Conservation (phyloP, 2,329 filamentous ascomycete genomes). For the Diaporthe nobilis region DNA sequence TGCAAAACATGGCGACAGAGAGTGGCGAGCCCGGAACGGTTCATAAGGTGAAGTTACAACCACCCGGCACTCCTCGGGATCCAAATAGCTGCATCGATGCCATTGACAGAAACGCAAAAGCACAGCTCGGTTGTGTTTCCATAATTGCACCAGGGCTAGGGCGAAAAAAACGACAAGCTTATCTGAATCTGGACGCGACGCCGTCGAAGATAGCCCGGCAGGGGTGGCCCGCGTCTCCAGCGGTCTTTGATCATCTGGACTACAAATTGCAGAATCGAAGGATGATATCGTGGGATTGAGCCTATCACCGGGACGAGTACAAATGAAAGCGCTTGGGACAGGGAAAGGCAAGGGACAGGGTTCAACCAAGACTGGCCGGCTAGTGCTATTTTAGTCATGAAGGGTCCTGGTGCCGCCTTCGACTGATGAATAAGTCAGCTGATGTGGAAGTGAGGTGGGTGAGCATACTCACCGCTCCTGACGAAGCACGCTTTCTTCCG, state of each 20-base stretch:
- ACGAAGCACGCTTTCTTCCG: slow-evolving; percentile 16
- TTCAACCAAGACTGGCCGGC: neutral
- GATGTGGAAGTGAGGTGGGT: neutral
- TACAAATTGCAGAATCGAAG: slow-evolving; percentile 3
- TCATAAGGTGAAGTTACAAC: neutral
- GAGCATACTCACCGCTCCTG: slow-evolving; percentile 12
- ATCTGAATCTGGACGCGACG: neutral
- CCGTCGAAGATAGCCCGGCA: neutral
- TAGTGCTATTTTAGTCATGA: slow-evolving; percentile 26
- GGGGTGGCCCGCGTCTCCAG: neutral
- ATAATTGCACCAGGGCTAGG: neutral
- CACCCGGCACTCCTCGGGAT: neutral
- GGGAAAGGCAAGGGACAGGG: slow-evolving; percentile 11
- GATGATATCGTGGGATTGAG: slow-evolving; percentile 1
- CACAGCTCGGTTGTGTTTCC: neutral
- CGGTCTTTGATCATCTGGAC: neutral
- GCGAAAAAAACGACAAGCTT: neutral
- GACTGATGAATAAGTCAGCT: neutral
- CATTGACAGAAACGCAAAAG: neutral
- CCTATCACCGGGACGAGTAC: neutral
- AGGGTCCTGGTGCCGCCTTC: neutral
- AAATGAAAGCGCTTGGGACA: neutral
- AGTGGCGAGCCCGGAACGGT: neutral
- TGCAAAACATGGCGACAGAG: no score
- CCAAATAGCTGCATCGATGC: neutral